Base-by-base conservation (phyloP, 257 asterid species). In the Solanum phureja region DNA sequence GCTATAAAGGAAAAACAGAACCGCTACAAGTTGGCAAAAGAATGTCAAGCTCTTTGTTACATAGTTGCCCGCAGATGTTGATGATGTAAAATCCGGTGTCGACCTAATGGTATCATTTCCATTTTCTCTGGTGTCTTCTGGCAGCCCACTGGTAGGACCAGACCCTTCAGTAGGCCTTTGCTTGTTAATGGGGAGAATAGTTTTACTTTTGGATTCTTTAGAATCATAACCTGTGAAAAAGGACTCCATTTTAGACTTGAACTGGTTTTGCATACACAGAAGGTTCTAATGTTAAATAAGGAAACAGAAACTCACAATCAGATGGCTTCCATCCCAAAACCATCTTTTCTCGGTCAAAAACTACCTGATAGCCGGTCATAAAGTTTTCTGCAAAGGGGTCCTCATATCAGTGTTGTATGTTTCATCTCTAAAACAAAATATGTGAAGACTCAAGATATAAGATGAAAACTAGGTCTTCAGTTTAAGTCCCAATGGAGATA, bases 301-400 rank as follows among this genome's bases (percentile, higher is more conserved):
- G 88, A 37, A 37, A 56, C 19, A 23, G 11, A 31, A 84, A 92
- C 99, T 94, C 88, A 97, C 99, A 97, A 89, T 91, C 77, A 1
- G 99, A 91, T 66, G 90, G 93, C 87, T 90, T 93, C 99, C 99
- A 97, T 12, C 99, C 98, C 93, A 97, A 87, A 88, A 91, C 92
- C 96, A 93, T 94, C 89, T 94, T 94, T 91, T 96, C 99, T 2
- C 98, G 94, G 87, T 97, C 96, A 82, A 97, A 97, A 86, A 94
- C 91, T 3, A 96, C 86, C 18, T 97, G 96, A 64, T 97, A 92
- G 68, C 98, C 99, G 40, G 95, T 90, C 99, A 96, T 96, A 42
- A 96, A 96, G 86, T 97, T 96, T 91, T 97, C 99, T 97, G 96
- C 76, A 46, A 29, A 90, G 8, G 84, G 84, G 24, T 42, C 8